Evolutionary conservation across 2,329 filamentous ascomycete species (phyloP).

Genomic region (Saccharata proteae): DNA sequence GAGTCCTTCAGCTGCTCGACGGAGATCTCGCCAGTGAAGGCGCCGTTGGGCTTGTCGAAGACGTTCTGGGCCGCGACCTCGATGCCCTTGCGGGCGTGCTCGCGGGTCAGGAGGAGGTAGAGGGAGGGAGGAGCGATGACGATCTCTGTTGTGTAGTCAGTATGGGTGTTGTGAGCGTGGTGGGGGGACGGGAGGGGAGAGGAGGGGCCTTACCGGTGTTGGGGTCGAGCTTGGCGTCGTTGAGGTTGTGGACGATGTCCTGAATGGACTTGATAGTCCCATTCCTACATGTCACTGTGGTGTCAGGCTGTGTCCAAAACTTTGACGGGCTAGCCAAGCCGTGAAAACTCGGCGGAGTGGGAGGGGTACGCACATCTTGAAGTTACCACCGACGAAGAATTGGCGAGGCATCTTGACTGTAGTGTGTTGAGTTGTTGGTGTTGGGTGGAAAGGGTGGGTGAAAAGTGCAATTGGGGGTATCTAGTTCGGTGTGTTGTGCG

Average conservation of each 20-base stretch:
- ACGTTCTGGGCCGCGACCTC: slow-evolving; percentile 94
- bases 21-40: slow-evolving; percentile 94
- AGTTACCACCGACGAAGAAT: slow-evolving; percentile 98
- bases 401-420: slow-evolving; percentile 71
- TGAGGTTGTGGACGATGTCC: slow-evolving; percentile 80
- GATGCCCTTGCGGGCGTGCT: slow-evolving; percentile 62
- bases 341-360: background rate
- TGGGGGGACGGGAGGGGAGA: slow-evolving; percentile 8
- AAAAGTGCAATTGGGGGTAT: no score
- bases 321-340: slow-evolving; percentile 9
- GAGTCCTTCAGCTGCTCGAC: slow-evolving; percentile 82
- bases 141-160: slow-evolving; percentile 56
- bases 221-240: slow-evolving; percentile 67
- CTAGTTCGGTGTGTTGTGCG: no score
- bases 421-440: background rate
- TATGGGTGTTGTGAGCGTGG: background rate
- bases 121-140: slow-evolving; percentile 84
- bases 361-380: slow-evolving; percentile 72
- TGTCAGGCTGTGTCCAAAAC: slow-evolving; percentile 6
- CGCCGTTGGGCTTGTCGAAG: slow-evolving; percentile 91
- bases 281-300: slow-evolving; percentile 52
- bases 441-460: background rate
- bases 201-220: slow-evolving; percentile 48
- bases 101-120: slow-evolving; percentile 79
- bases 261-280: slow-evolving; percentile 82